Base-by-base conservation (phyloP, 352 stramenopile species). In the Phytophthora palmivora region DNA sequence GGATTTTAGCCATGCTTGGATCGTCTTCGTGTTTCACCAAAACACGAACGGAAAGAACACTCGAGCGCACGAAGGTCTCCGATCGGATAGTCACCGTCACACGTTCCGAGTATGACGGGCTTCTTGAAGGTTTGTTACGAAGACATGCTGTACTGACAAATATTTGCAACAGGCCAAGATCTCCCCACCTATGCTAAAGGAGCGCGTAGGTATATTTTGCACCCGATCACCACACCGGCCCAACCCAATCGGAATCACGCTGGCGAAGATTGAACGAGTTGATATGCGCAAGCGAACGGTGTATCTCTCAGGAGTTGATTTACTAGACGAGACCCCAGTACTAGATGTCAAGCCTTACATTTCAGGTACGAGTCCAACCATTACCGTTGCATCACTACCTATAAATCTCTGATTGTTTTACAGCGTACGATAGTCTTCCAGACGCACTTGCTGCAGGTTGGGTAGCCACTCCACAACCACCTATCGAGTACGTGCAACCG, bases 301-400 rank as follows among this genome's bases (percentile, higher is more conserved):
- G 22, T 79, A 86, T 58, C 67, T 98, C 33, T 82, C 87, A 6
- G 94, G 89, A 14, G 64, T 98, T 16, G 95, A 98, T 56, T 79
- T 98, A n/a, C 71, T 98, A 28, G 92, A 99, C 63, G 96, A 94
- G 46, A 99, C 97, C 2, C 97, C 97, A 6, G 87, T 99, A 11
- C 69, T 99, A 3, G 97, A 99, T 63, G 97, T 99, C 51, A 99
- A 99, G 72, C 97, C 97, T 5, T 99, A 98, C 64, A 95, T 99
- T 33, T 72, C 86, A 69, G 78, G 83, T 92, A 68, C 54, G 60
- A 38, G 44, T n/a, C 10, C 21, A 36, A 41, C 14, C 7, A 14
- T 14, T 33, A 8, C 18, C 1, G 6, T 9, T 15, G 5, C 10
- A 34, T 32, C 26, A 32, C 8, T 32, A 32, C 26, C 26, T 32